These are phyloP conservation scores for Postia placenta DNA, from an alignment of 768 basidiomycete genomes.

Conservation along the genomic window DNA sequence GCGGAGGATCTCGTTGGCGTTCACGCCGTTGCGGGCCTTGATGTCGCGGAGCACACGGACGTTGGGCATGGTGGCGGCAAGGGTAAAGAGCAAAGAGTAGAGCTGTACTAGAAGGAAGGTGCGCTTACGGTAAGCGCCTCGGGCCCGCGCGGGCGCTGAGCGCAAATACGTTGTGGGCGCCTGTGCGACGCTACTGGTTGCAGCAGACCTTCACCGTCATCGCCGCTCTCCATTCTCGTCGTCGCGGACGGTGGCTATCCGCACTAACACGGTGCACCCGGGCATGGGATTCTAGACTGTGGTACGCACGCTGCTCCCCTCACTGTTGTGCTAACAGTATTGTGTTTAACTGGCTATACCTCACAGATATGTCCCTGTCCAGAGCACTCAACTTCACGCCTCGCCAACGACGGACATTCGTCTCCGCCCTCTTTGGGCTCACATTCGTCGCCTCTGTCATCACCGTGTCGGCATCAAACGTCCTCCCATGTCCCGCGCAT, in stretches of 20 bases:
- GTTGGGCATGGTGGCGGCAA: conserved; percentile 27
- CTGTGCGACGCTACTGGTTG: not conserved
- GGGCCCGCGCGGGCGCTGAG: not conserved
- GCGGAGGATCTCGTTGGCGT: conserved; percentile 72
- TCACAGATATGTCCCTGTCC: conserved; percentile 5
- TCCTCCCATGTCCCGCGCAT: conserved; percentile 78
- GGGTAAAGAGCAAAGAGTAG: not conserved
- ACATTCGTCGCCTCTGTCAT: conserved; percentile 75
- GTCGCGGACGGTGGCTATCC: not conserved
- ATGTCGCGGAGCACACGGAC: conserved; percentile 67
- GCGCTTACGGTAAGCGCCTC: too few relatives aligned
- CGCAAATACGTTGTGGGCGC: not conserved
- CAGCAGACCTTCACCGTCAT: not conserved
- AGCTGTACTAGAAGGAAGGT: too few relatives aligned
- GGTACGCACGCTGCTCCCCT: not conserved
- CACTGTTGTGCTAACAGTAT: not conserved
- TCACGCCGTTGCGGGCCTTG: conserved; percentile 67
- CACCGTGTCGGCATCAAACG: conserved; percentile 74
- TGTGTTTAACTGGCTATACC: too few relatives aligned
- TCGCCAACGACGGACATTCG: conserved; percentile 59
- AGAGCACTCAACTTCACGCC: conserved; percentile 49
- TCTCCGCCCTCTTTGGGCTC: conserved; percentile 73
- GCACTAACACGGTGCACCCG: not conserved
- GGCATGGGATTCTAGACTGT: conserved; percentile 2
- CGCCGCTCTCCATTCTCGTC: not conserved